Evolutionary conservation across 139 green algal genomes (phyloP).

Genomic region (Tetradesmus lagerheimii): DNA sequence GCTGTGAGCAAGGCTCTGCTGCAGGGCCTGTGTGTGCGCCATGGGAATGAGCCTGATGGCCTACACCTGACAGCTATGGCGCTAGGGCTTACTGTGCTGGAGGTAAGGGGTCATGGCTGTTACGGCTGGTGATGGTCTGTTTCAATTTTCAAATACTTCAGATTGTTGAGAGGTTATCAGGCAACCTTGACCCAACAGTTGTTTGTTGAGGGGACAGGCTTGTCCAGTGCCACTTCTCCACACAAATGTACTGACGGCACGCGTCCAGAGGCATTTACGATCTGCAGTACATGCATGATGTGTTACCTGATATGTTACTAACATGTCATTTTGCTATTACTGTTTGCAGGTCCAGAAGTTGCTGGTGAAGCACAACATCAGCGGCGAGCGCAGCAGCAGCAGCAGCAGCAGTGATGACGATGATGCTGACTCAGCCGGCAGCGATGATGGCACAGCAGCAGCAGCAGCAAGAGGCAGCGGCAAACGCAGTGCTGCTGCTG

Average conservation of each 20-base stretch:
- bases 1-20: constrained; percentile 29
- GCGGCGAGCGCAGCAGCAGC: constrained; percentile 18
- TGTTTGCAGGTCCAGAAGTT: constrained; percentile 36
- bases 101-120: too few relatives aligned
- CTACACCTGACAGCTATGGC: constrained; percentile 46
- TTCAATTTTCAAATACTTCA: too few relatives aligned
- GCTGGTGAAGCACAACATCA: constrained; percentile 32
- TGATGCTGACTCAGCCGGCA: background rate
- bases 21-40: constrained; percentile 28
- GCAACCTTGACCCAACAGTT: too few relatives aligned
- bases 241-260: too few relatives aligned
- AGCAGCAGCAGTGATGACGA: background rate
- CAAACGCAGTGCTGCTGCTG: background rate
- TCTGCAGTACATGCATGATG: background rate
- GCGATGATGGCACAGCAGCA: background rate
- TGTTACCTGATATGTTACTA: background rate
- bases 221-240: too few relatives aligned
- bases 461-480: background rate
- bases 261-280: too few relatives aligned
- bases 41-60: constrained; percentile 46
- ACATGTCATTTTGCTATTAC: background rate
- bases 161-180: too few relatives aligned
- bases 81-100: constrained; percentile 22
- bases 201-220: too few relatives aligned
- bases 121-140: too few relatives aligned